These are phyloP conservation scores for Botrytis porri DNA, from an alignment of 2,329 filamentous ascomycete species.

Conservation along the genomic window DNA sequence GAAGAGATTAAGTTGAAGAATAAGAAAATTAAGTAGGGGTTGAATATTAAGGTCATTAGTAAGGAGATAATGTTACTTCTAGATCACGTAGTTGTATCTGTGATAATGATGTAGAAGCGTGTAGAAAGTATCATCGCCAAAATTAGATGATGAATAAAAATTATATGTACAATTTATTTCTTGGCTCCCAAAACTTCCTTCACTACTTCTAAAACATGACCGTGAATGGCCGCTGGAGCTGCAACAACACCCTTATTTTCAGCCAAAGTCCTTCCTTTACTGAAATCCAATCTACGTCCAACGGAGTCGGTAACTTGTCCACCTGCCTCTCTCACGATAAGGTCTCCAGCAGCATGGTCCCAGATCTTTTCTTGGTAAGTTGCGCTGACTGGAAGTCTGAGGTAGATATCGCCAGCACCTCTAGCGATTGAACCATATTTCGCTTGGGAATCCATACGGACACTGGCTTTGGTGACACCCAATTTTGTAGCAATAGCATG, in stretches of 20 bases:
- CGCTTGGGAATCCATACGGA: constrained; percentile 96
- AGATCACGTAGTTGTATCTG: constrained; percentile 16
- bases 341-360: constrained; percentile 94
- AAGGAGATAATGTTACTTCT: constrained; percentile 30
- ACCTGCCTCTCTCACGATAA: constrained; percentile 92
- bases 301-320: constrained; percentile 87
- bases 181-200: constrained; percentile 65
- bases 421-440: constrained; percentile 96
- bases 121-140: constrained; percentile 1
- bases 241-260: constrained; percentile 94
- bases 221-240: constrained; percentile 73
- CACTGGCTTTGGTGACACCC: constrained; percentile 83
- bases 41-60: constrained; percentile 24
- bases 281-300: constrained; percentile 83
- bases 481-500: constrained; percentile 78
- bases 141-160: constrained; percentile 9
- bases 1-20: constrained; percentile 98
- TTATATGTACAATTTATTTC: constrained; percentile 36
- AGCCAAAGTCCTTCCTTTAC: constrained; percentile 77
- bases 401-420: constrained; percentile 90
- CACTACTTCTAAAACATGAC: constrained; percentile 74
- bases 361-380: constrained; percentile 99
- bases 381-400: constrained; percentile 79
- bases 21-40: constrained; percentile 84
- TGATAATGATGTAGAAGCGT: constrained; percentile 11